phyloP scores from a whole-genome alignment of 108 stramenopile species.

The Bacterosira constricta region DNA sequence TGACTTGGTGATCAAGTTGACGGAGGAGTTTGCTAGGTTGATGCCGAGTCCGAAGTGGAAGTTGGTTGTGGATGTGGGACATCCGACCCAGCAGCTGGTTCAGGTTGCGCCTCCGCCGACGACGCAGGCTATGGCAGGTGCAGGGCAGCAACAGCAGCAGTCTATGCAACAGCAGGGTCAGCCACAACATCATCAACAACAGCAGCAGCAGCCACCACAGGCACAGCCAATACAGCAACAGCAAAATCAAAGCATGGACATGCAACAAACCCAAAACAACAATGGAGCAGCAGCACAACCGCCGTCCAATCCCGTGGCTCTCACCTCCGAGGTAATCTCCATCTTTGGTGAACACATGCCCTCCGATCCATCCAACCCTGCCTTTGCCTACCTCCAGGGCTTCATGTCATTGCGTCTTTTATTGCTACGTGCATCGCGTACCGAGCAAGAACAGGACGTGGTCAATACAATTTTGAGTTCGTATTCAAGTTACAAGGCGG shows the following conservation, averaged over 20 bases:
- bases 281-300: neutral
- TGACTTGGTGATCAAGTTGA: constrained; percentile 69
- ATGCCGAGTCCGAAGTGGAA: constrained; percentile 89
- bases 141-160: neutral
- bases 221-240: constrained; percentile 9
- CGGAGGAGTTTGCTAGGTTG: constrained; percentile 76
- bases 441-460: constrained; percentile 70
- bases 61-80: constrained; percentile 84
- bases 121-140: neutral
- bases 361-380: constrained; percentile 71
- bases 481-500: constrained; percentile 75
- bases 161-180: too few species aligned
- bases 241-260: constrained; percentile 5
- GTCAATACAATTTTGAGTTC: constrained; percentile 79
- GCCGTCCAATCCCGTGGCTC: constrained; percentile 2
- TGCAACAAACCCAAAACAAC: constrained; percentile 8
- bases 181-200: neutral
- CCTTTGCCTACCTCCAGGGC: constrained; percentile 70
- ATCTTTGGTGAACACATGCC: constrained; percentile 89
- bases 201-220: neutral
- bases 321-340: constrained; percentile 69
- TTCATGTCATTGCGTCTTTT: constrained; percentile 86
- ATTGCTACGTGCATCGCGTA: constrained; percentile 56
- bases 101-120: neutral
- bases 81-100: neutral